These are phyloP conservation scores for Lasiodiplodia theobromae DNA, from an alignment of 2,329 filamentous ascomycete species.

Conservation along the genomic window DNA sequence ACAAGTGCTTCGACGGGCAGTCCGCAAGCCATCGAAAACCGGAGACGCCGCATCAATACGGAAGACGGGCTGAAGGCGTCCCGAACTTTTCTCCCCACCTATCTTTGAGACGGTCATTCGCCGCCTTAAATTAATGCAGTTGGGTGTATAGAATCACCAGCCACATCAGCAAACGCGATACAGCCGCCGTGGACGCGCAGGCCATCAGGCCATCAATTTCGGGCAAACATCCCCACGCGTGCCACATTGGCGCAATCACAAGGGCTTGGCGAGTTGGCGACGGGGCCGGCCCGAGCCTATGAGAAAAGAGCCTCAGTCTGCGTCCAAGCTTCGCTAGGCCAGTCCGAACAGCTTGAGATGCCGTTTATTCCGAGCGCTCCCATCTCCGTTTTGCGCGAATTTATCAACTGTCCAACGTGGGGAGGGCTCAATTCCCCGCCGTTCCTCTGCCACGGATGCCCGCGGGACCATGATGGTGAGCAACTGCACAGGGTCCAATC, in stretches of 20 bases:
- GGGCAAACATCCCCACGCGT: constrained; percentile 15
- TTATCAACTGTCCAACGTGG: background rate
- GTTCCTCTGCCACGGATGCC: background rate
- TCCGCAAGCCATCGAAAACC: background rate
- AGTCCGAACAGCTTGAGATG: constrained; percentile 1
- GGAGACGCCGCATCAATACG: background rate
- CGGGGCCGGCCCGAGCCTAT: constrained; percentile 23
- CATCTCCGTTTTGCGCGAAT: constrained; percentile 12
- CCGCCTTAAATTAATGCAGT: background rate
- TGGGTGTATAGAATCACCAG: constrained; percentile 1
- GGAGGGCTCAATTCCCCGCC: background rate
- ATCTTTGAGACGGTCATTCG: background rate
- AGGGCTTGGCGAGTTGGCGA: constrained; percentile 3
- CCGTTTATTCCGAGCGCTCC: constrained; percentile 15
- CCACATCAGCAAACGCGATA: background rate
- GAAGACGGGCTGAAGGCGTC: background rate
- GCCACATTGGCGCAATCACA: constrained; percentile 27
- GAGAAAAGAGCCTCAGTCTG: constrained; percentile 18
- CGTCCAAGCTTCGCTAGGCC: constrained; percentile 9
- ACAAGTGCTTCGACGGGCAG: background rate
- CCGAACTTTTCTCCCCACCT: background rate
- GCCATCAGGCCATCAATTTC: constrained; percentile 20
- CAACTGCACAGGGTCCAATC: constrained; percentile 13
- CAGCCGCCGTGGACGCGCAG: background rate
- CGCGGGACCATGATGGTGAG: background rate